These are phyloP conservation scores for Hirschfeldia incana DNA, from an alignment of 345 rosid genomes.

Conservation along the genomic window DNA sequence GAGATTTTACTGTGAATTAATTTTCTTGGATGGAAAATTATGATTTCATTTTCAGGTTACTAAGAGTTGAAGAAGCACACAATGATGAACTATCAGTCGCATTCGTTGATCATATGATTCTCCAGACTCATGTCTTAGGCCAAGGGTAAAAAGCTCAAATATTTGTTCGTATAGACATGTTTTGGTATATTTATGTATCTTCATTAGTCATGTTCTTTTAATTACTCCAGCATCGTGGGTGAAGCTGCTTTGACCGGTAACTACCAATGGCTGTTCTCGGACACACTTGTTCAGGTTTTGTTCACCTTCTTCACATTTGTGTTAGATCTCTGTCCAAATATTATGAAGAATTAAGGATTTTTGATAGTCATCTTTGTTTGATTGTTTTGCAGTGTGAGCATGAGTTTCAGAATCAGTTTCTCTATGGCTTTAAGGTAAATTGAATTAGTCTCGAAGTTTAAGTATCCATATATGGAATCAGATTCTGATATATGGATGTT, in stretches of 20 bases:
- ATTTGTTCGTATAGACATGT: neutral
- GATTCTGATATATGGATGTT: conserved; percentile 14
- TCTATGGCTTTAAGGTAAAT: conserved; percentile 34
- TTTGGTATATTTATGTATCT: neutral
- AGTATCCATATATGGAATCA: neutral
- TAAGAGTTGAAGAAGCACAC: conserved; percentile 72
- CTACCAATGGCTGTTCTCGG: conserved; percentile 69
- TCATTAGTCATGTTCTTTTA: neutral
- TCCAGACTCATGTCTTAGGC: conserved; percentile 61
- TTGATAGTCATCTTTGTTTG: conserved; percentile 7
- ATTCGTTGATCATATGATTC: conserved; percentile 55
- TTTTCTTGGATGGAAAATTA: conserved; percentile 8
- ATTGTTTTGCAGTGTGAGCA: conserved; percentile 29
- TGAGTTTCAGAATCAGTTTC: conserved; percentile 38
- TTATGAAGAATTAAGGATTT: neutral
- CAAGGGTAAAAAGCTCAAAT: conserved; percentile 73
- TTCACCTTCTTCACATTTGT: neutral
- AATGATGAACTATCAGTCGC: conserved; percentile 55
- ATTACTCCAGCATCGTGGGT: conserved; percentile 51
- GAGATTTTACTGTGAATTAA: neutral
- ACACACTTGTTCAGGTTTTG: conserved; percentile 49
- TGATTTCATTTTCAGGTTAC: conserved; percentile 52
- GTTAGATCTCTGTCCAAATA: conserved; percentile 2
- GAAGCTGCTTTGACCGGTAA: conserved; percentile 75
- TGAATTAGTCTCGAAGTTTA: neutral